A percentile compares a stretch with the other conserved stretches of the same genome.
Evolutionary conservation across 306 rosid genomes (phyloP).

Genomic region (Rubus idaeus): DNA sequence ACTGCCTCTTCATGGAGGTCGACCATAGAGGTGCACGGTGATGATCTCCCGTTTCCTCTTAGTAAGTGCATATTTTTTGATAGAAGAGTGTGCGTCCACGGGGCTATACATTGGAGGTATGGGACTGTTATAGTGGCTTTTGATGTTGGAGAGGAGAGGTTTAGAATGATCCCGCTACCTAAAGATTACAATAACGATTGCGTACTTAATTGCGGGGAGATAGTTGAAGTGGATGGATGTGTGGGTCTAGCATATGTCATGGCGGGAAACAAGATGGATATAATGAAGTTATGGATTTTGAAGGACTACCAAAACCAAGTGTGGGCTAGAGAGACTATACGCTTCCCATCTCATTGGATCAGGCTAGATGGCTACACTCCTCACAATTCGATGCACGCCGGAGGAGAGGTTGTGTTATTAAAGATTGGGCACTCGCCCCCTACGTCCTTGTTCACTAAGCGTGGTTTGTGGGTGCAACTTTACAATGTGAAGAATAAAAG

Average conservation of each 20-base stretch:
- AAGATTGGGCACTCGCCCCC: too few relatives aligned
- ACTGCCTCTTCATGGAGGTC: background rate
- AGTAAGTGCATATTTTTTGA: background rate
- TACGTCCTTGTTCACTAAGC: too few relatives aligned
- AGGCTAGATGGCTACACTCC: background rate
- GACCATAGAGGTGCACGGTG: background rate
- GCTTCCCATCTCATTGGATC: background rate
- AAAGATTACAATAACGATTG: too few relatives aligned
- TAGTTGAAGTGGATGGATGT: slow-evolving; percentile 7
- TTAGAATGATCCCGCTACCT: background rate
- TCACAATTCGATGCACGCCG: slow-evolving; percentile 5
- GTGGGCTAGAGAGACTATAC: slow-evolving; percentile 1
- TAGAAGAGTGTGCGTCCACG: background rate
- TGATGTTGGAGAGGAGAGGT: slow-evolving; percentile 4
- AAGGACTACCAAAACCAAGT: background rate
- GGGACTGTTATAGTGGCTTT: background rate
- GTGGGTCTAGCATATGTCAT: background rate
- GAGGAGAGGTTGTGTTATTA: slow-evolving; percentile 27
- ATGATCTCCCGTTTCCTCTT: background rate
- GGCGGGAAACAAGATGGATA: too few relatives aligned
- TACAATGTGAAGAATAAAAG: background rate
- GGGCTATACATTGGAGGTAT: background rate
- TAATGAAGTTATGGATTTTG: slow-evolving; percentile 3
- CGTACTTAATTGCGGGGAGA: background rate
- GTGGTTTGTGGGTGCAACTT: too few relatives aligned